phyloP scores from a whole-genome alignment of 1,284 basidiomycete genomes.

The Apiotrichum domesticum region DNA sequence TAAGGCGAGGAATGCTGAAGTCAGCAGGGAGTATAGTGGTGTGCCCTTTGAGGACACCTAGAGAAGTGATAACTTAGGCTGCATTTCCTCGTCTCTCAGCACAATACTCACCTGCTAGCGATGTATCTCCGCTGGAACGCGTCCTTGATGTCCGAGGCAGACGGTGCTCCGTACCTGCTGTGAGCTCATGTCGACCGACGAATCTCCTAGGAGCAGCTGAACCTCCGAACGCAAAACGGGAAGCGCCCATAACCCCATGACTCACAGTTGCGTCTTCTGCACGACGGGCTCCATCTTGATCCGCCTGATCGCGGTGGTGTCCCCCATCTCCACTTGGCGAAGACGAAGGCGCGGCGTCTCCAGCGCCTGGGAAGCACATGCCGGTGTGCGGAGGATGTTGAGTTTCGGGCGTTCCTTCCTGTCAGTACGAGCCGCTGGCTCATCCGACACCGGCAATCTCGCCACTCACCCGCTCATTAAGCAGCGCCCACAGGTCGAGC shows the following conservation, averaged over 20 bases:
- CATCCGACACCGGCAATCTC: too few species aligned
- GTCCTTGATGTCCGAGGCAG: constrained; percentile 27
- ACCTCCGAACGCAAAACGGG: background rate
- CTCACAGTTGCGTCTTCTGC: constrained; percentile 42
- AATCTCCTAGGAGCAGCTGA: too few species aligned
- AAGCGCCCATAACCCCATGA: background rate
- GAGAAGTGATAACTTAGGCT: too few species aligned
- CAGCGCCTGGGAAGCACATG: constrained; percentile 28
- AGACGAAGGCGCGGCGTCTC: constrained; percentile 29
- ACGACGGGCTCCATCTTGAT: constrained; percentile 45
- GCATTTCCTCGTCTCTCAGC: too few species aligned
- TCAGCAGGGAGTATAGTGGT: too few species aligned
- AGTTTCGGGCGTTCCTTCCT: constrained; percentile 14
- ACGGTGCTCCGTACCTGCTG: constrained; percentile 31
- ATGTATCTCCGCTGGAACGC: constrained; percentile 36
- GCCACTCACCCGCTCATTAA: constrained; percentile 24
- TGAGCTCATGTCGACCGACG: too few species aligned
- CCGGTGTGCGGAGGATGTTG: constrained; percentile 28
- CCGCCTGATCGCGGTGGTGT: constrained; percentile 31
- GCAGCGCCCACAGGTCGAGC: constrained; percentile 21
- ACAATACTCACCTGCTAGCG: constrained; percentile 3
- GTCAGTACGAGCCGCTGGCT: too few species aligned
- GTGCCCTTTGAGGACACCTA: too few species aligned
- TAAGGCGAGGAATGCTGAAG: constrained; percentile 5
- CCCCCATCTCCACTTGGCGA: constrained; percentile 29